A percentile compares a stretch with the other conserved stretches of the same genome.
phyloP scores from a whole-genome alignment of 2,329 filamentous ascomycete species.

The Fusarium solani-melongenae region DNA sequence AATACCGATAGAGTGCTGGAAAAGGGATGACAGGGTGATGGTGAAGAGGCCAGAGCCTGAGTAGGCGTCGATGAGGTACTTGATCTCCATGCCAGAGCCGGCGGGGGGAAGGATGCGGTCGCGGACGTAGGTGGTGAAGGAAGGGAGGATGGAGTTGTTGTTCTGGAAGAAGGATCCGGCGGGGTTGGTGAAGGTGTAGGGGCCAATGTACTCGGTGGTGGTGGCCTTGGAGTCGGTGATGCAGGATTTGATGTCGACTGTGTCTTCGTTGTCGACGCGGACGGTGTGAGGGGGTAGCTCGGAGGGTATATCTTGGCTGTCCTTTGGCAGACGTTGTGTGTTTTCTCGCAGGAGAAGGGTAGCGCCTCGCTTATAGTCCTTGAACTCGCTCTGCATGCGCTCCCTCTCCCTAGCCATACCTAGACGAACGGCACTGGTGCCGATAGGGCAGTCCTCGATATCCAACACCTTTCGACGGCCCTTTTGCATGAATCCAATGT shows the following conservation, averaged over 20 bases:
- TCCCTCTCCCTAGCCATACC: constrained; percentile 84
- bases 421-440: constrained; percentile 83
- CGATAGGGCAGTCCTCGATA: constrained; percentile 97
- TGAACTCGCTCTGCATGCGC: constrained; percentile 76
- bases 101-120: constrained; percentile 74
- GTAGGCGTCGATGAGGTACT: constrained; percentile 96
- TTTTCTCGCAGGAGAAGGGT: constrained; percentile 91
- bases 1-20: constrained; percentile 88
- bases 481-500: constrained; percentile 92
- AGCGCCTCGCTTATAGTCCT: constrained; percentile 81
- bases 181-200: constrained; percentile 88
- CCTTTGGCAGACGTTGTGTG: constrained; percentile 74
- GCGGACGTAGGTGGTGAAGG: constrained; percentile 89
- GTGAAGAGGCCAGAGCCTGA: constrained; percentile 98
- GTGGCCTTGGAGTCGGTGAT: constrained; percentile 86
- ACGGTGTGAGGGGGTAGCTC: constrained; percentile 50
- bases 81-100: constrained; percentile 60
- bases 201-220: constrained; percentile 87
- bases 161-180: constrained; percentile 99
- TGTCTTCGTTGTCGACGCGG: constrained; percentile 62
- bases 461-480: constrained; percentile 84
- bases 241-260: constrained; percentile 86
- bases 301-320: constrained; percentile 45
- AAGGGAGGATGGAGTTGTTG: constrained; percentile 95
- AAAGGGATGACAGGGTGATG: constrained; percentile 86